These are phyloP conservation scores for Trametopsis cervina DNA, from an alignment of 768 basidiomycete species.

Conservation along the genomic window DNA sequence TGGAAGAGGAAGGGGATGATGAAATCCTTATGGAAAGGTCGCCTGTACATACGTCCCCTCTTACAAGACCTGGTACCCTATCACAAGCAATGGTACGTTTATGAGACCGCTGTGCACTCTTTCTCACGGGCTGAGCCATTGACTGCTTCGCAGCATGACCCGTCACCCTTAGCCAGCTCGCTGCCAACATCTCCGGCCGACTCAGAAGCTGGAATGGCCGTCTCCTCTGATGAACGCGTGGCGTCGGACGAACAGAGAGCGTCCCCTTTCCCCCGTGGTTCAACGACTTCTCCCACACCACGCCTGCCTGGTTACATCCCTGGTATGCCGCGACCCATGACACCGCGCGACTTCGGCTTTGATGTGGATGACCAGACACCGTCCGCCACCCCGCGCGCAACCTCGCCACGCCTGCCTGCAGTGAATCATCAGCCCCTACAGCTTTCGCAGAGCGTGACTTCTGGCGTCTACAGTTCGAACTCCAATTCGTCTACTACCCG, in stretches of 20 bases:
- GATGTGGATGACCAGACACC: conserved; percentile 70
- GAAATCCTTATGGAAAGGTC: conserved; percentile 75
- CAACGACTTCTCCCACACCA: conserved; percentile 40
- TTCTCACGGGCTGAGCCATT: too few species aligned
- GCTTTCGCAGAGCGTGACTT: conserved; percentile 29
- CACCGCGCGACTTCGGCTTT: conserved; percentile 61
- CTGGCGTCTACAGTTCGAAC: conserved; percentile 41
- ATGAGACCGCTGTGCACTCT: conserved; percentile 5
- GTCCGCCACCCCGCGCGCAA: conserved; percentile 71
- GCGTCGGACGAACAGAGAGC: conserved; percentile 42
- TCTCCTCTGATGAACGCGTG: conserved; percentile 56
- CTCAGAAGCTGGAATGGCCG: conserved; percentile 61
- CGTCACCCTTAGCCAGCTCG: conserved; percentile 9
- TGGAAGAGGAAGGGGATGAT: conserved; percentile 53
- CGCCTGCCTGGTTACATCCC: conserved; percentile 80
- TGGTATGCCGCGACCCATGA: conserved; percentile 89
- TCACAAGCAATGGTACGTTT: conserved; percentile 13
- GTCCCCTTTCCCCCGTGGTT: conserved; percentile 49
- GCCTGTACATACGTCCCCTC: conserved; percentile 21
- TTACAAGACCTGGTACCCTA: background rate
- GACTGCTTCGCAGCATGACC: conserved; percentile 15
- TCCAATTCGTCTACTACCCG: conserved; percentile 47
- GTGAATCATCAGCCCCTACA: conserved; percentile 25
- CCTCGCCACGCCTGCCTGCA: conserved; percentile 46
- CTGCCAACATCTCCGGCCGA: conserved; percentile 22